phyloP scores from a whole-genome alignment of 805 yeast species.

The Metschnikowia cerradonensis region DNA sequence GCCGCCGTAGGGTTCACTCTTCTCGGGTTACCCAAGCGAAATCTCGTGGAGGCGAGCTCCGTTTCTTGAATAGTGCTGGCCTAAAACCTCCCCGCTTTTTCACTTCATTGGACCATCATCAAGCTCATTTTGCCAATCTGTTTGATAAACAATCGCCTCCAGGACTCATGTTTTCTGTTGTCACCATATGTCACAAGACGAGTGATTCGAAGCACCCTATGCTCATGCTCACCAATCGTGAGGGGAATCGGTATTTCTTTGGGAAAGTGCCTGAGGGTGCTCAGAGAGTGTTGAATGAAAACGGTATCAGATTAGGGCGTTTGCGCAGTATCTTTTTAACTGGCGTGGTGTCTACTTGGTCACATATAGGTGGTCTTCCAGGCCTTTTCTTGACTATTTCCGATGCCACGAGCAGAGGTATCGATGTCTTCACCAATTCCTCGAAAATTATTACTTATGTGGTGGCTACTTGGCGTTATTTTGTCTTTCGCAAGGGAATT shows the following conservation, averaged over 20 bases:
- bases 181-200: conserved; percentile 50
- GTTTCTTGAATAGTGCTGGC: not conserved
- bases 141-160: conserved; percentile 5
- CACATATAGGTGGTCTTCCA: conserved; percentile 84
- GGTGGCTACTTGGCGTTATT: conserved; percentile 79
- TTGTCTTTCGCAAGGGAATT: conserved; percentile 76
- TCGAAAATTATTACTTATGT: conserved; percentile 40
- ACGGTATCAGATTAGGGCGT: conserved; percentile 53
- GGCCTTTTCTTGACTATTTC: conserved; percentile 80
- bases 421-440: conserved; percentile 50
- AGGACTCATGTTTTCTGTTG: conserved; percentile 43
- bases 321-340: conserved; percentile 68
- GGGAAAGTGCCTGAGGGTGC: conserved; percentile 86
- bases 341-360: conserved; percentile 69
- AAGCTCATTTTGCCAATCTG: conserved; percentile 6
- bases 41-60: not conserved
- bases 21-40: not conserved
- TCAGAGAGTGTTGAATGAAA: conserved; percentile 68
- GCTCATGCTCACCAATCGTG: conserved; percentile 45
- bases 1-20: not conserved
- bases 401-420: conserved; percentile 63
- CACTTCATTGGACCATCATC: conserved; percentile 5
- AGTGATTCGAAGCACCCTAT: conserved; percentile 57
- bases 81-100: conserved; percentile 13
- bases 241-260: conserved; percentile 58